Evolutionary conservation across 2,329 filamentous ascomycete species (phyloP).

Genomic region (Claviceps digitariae): DNA sequence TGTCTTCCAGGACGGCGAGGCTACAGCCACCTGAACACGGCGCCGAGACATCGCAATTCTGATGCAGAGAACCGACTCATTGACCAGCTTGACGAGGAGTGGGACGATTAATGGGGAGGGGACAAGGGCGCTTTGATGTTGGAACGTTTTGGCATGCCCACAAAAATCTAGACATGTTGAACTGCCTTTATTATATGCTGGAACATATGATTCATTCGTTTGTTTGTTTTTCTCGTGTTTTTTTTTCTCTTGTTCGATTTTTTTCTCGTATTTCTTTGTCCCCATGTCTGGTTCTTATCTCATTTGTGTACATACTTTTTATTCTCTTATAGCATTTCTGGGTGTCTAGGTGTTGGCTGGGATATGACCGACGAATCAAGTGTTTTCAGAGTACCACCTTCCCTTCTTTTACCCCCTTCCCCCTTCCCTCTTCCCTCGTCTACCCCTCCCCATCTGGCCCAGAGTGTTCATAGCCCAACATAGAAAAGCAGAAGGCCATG

Average conservation of each 20-base stretch:
- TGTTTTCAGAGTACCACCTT: not conserved
- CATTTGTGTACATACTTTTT: not conserved
- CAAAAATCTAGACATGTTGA: no score
- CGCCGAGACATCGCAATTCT: constrained; percentile 34
- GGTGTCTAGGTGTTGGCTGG: not conserved
- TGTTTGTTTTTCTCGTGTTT: no score
- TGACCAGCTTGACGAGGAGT: constrained; percentile 92
- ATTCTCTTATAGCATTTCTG: not conserved
- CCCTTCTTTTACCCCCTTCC: not conserved
- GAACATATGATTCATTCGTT: not conserved
- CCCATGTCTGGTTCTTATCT: not conserved
- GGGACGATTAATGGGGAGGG: constrained; percentile 57
- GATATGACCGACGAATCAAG: not conserved
- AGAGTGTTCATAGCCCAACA: no score
- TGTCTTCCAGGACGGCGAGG: constrained; percentile 51
- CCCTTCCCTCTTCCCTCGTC: not conserved
- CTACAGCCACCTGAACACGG: constrained; percentile 50
- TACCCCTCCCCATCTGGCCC: no score
- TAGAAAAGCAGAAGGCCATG: no score
- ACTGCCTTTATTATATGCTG: not conserved
- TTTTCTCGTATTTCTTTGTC: not conserved
- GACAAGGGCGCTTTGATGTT: not conserved
- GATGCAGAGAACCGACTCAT: constrained; percentile 92
- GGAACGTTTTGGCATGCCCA: not conserved
- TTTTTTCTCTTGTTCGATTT: not conserved